These are phyloP conservation scores for Monoraphidium neglectum DNA, from an alignment of 139 green algal genomes.

Conservation along the genomic window DNA sequence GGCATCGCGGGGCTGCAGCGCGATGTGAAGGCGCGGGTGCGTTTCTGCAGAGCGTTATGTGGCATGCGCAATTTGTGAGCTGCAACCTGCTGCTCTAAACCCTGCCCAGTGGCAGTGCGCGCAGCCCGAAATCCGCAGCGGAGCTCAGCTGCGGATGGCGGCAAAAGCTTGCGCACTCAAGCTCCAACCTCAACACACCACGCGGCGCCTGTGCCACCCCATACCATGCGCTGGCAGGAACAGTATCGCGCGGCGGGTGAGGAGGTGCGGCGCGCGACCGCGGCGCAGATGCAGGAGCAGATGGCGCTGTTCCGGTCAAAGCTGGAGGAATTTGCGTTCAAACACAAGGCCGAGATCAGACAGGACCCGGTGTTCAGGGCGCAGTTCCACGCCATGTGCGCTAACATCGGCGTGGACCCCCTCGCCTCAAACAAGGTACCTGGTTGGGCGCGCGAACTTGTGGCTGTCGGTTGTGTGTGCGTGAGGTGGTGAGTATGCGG, in stretches of 20 bases:
- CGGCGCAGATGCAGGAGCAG: conserved; percentile 71
- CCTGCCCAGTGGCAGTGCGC: no score
- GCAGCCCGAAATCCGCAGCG: no score
- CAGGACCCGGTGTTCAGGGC: conserved; percentile 87
- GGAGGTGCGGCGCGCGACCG: conserved; percentile 56
- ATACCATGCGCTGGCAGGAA: conserved; percentile 32
- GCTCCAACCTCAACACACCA: not conserved
- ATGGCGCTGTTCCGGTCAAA: conserved; percentile 55
- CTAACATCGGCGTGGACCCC: conserved; percentile 93
- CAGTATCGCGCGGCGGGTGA: conserved; percentile 59
- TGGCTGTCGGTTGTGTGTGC: no score
- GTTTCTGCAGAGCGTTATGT: not conserved
- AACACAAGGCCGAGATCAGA: conserved; percentile 89
- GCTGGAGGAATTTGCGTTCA: conserved; percentile 92
- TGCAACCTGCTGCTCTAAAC: not conserved
- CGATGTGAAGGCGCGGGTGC: conserved; percentile 48
- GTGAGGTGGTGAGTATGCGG: no score
- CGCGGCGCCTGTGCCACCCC: not conserved
- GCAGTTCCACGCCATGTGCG: conserved; percentile 97
- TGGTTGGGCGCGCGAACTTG: not conserved
- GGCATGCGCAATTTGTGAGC: no score
- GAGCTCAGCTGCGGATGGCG: no score
- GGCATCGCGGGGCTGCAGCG: conserved; percentile 73
- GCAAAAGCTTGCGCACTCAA: no score
- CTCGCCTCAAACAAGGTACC: conserved; percentile 90